phyloP scores from a whole-genome alignment of 2,329 filamentous ascomycete genomes.

The Emergomyces orientalis region DNA sequence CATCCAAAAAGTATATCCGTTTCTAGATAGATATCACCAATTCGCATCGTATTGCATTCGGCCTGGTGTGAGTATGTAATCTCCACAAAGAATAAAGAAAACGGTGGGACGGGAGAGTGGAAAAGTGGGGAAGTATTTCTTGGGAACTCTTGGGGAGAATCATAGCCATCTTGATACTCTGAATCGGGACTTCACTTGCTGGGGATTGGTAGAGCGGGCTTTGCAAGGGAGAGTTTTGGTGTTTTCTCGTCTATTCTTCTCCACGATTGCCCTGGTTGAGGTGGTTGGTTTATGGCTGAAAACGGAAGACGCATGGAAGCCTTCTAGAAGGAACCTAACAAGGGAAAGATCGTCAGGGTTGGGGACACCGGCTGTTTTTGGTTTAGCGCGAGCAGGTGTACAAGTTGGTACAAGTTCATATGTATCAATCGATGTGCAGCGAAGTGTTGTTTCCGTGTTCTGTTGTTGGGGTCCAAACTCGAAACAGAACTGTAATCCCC shows the following conservation, averaged over 20 bases:
- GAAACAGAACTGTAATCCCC: background rate
- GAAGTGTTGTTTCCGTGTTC: too few relatives aligned
- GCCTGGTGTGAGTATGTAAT: background rate
- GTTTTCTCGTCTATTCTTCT: too few relatives aligned
- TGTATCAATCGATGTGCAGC: background rate
- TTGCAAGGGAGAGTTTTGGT: background rate
- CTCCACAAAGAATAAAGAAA: background rate
- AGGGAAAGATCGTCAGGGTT: constrained; percentile 1
- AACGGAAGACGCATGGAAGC: constrained; percentile 9
- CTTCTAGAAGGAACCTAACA: constrained; percentile 8
- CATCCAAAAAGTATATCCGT: background rate
- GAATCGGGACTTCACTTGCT: background rate
- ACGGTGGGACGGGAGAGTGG: background rate
- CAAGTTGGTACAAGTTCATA: background rate
- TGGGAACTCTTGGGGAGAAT: background rate
- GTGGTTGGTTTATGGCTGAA: background rate
- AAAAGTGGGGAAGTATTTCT: too few relatives aligned
- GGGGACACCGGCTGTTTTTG: background rate
- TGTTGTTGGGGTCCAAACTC: background rate
- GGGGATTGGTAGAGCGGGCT: background rate
- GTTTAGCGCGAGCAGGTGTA: background rate
- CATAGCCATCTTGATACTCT: background rate
- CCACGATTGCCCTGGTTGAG: too few relatives aligned
- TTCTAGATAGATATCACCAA: background rate
- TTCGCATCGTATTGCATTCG: background rate